phyloP scores from a whole-genome alignment of 2,329 filamentous ascomycete species.

The Didymella glomerata region DNA sequence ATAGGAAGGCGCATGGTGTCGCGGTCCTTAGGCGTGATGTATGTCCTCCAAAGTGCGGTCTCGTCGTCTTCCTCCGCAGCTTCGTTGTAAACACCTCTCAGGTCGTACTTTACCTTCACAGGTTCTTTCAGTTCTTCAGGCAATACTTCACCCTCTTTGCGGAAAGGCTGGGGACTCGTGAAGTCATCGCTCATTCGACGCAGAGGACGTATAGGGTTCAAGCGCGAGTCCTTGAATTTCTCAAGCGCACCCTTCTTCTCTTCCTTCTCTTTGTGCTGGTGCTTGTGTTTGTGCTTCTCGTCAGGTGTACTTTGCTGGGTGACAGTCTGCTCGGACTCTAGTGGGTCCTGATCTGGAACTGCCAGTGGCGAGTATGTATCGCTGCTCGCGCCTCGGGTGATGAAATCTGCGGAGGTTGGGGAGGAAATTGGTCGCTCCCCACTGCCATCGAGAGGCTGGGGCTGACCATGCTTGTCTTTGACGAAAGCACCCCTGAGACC shows the following conservation, averaged over 20 bases:
- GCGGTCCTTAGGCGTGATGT: constrained; percentile 80
- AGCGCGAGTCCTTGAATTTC: constrained; percentile 35
- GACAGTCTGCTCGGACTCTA: constrained; percentile 27
- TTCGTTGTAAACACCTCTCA: constrained; percentile 43
- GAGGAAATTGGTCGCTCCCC: constrained; percentile 36
- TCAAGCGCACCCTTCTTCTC: constrained; percentile 30
- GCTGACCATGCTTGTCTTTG: constrained; percentile 24
- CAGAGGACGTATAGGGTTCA: constrained; percentile 37
- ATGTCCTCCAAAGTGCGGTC: constrained; percentile 77
- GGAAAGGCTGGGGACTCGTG: constrained; percentile 57
- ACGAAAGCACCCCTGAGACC: constrained; percentile 49
- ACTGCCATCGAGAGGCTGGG: constrained; percentile 29
- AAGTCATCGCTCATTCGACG: constrained; percentile 45
- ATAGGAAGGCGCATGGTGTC: constrained; percentile 81
- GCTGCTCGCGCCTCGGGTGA: constrained; percentile 38
- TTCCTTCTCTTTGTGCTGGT: constrained; percentile 28
- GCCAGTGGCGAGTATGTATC: constrained; percentile 46
- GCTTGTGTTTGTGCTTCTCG: constrained; percentile 28
- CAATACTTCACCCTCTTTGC: constrained; percentile 49
- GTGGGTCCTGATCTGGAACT: constrained; percentile 34
- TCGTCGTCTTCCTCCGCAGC: constrained; percentile 43
- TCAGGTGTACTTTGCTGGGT: constrained; percentile 38
- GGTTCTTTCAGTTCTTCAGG: constrained; percentile 41
- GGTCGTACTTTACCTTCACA: constrained; percentile 44
- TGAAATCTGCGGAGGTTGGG: constrained; percentile 41